A percentile compares a stretch with the other conserved stretches of the same genome.
Evolutionary conservation across 1,139 yeast species (phyloP).

Genomic region (Hyphopichia khmerensis): DNA sequence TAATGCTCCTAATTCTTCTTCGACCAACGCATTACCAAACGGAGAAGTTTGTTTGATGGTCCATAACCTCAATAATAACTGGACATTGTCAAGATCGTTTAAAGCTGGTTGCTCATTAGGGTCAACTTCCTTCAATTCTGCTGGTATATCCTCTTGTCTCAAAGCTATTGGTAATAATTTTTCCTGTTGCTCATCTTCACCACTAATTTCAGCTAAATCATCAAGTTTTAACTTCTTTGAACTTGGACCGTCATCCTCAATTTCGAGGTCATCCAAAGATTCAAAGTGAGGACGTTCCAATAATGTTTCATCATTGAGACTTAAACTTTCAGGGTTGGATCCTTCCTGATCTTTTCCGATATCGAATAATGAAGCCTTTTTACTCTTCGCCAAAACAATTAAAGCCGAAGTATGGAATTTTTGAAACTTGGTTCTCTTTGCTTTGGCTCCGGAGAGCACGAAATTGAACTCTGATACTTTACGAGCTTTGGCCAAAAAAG

Average conservation of each 20-base stretch:
- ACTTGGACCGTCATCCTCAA: constrained; percentile 25
- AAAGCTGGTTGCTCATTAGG: constrained; percentile 82
- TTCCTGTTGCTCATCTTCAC: constrained; percentile 27
- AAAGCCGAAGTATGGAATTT: constrained; percentile 67
- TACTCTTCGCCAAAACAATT: constrained; percentile 73
- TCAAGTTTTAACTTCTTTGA: constrained; percentile 47
- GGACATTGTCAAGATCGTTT: constrained; percentile 67
- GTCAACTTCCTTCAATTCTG: constrained; percentile 54
- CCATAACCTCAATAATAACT: constrained; percentile 66
- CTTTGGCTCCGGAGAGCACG: constrained; percentile 82
- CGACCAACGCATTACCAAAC: constrained; percentile 63
- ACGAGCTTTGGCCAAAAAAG: constrained; percentile 52
- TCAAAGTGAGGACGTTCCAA: constrained; percentile 75
- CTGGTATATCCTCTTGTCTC: constrained; percentile 64
- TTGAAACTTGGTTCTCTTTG: constrained; percentile 85
- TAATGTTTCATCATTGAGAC: constrained; percentile 73
- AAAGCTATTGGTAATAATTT: constrained; percentile 60
- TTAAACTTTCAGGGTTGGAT: constrained; percentile 51
- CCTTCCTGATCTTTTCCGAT: constrained; percentile 13
- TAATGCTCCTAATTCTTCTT: constrained; percentile 78
- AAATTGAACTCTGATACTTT: constrained; percentile 60
- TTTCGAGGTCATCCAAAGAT: constrained; percentile 51
- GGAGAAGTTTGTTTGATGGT: constrained; percentile 73
- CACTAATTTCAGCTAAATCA: constrained; percentile 14
- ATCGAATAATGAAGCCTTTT: constrained; percentile 26